Base-by-base conservation (phyloP, 345 rosid species). In the Balakata baccata region DNA sequence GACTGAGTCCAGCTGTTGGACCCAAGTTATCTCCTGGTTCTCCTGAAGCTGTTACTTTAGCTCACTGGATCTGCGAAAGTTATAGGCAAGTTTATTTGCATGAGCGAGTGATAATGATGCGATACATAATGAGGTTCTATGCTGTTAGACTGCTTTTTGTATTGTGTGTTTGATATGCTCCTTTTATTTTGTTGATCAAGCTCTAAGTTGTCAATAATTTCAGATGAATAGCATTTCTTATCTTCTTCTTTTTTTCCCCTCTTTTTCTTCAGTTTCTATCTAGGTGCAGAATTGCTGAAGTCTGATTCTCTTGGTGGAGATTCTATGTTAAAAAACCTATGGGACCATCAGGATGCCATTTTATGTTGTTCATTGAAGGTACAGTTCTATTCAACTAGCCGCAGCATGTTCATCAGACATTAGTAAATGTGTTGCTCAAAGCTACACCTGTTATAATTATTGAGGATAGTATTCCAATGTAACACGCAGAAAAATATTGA, bases 301-400 rank as follows among this genome's bases (percentile, higher is more conserved):
- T 52, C 85, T 18, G 97, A 96, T 73, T 84, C 92, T 11, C 79
- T 77, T 3, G 83, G 77, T 7, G 85, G 81, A 46, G 97, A 91
- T 72, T 85, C 90, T 0, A 29, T 88, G 52, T 75, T 96, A 83
- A 96, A 91, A 83, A 81, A 87, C 67, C 86, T 96, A 2, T 96
- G 99, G 99, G 84, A 89, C 59, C 97, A 93, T 74, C 89, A 79
- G 59, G 99, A 96, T 79, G 99, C 99, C 9, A 82, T 96, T 59
- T 82, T 96, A 79, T 96, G 99, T 69, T 96, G 99, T 76, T 83
- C 98, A 23, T 77, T 96, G 75, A 89, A 93, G 96, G 99, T 95
- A 70, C 3, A 53, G 7, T 70, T 46, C 13, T 74, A 74, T 10
- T 64, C 25, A 25, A 50, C 13, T 23, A 25, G 11, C 2, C 1